A percentile compares a stretch with the other conserved stretches of the same genome.
Conservation (phyloP, 805 yeast genomes). For the Brettanomyces naardenensis region DNA sequence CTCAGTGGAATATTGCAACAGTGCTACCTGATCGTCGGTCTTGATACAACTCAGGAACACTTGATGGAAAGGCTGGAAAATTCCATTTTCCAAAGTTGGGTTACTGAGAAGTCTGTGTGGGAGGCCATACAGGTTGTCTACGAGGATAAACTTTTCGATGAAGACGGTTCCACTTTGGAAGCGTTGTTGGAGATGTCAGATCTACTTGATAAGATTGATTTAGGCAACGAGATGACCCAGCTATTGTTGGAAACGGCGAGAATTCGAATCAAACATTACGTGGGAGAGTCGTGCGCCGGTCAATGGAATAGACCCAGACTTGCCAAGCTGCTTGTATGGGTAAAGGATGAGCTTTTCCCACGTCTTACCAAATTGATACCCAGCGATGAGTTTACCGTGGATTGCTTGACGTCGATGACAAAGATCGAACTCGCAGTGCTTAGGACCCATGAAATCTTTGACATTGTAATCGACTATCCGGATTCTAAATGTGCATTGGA, state of each 20-base stretch:
- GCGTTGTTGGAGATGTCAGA: slow-evolving; percentile 12
- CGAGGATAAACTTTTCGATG: slow-evolving; percentile 10
- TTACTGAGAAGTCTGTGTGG: slow-evolving; percentile 6
- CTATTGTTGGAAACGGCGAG: slow-evolving; percentile 31
- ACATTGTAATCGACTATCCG: slow-evolving; percentile 49
- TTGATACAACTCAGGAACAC: slow-evolving; percentile 9
- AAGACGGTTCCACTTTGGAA: background rate
- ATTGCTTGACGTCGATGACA: slow-evolving; percentile 13
- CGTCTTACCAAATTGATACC: slow-evolving; percentile 15
- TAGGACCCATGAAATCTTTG: slow-evolving; percentile 51
- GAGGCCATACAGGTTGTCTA: slow-evolving; percentile 9
- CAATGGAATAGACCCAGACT: slow-evolving; percentile 27
- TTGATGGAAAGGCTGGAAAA: slow-evolving; percentile 16
- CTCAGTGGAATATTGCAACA: slow-evolving; percentile 9
- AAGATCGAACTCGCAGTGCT: slow-evolving; percentile 27
- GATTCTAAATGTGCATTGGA: slow-evolving; percentile 40
- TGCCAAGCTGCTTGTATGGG: slow-evolving; percentile 20
- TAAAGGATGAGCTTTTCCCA: slow-evolving; percentile 31
- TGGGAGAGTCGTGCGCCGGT: slow-evolving; percentile 23
- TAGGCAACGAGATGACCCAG: slow-evolving; percentile 18
- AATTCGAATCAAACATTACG: slow-evolving; percentile 26
- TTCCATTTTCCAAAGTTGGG: slow-evolving; percentile 15
- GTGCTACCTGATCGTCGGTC: slow-evolving; percentile 7
- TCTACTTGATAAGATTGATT: slow-evolving; percentile 12
- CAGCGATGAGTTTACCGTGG: slow-evolving; percentile 7